A percentile compares a stretch with the other conserved stretches of the same genome.
Evolutionary conservation across 768 basidiomycete genomes (phyloP).

Genomic region (Hypholoma sublateritium): DNA sequence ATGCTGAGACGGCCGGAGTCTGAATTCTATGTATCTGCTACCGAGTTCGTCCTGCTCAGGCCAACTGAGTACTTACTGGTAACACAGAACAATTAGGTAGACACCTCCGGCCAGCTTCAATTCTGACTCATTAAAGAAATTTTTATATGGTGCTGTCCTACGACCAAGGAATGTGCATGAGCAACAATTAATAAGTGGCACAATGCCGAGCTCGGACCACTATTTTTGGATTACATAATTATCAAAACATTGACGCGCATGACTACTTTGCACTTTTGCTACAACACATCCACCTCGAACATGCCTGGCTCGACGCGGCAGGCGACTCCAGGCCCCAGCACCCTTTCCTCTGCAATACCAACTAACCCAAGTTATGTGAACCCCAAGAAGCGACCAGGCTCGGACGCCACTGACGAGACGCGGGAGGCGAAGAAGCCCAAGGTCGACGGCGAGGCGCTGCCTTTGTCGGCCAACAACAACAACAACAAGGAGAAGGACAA

Average conservation of each 20-base stretch:
- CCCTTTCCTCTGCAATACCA: not conserved
- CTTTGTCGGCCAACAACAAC: constrained; percentile 17
- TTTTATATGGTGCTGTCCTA: too few relatives aligned
- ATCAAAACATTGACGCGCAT: not conserved
- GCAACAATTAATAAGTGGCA: too few relatives aligned
- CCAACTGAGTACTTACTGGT: too few relatives aligned
- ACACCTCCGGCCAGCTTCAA: too few relatives aligned
- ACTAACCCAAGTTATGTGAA: constrained; percentile 21
- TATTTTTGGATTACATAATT: not conserved
- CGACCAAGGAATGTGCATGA: too few relatives aligned
- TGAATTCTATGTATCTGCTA: too few relatives aligned
- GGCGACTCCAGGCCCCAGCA: constrained; percentile 32
- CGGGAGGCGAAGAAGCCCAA: constrained; percentile 31
- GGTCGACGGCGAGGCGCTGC: constrained; percentile 20
- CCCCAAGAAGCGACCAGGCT: constrained; percentile 31
- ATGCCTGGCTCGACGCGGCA: constrained; percentile 31
- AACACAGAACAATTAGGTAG: too few relatives aligned
- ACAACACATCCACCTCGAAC: constrained; percentile 7
- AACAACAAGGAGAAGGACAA: constrained; percentile 38
- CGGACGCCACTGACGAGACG: constrained; percentile 25
- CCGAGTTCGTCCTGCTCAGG: too few relatives aligned
- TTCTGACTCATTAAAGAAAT: too few relatives aligned
- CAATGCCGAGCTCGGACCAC: not conserved
- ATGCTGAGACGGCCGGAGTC: too few relatives aligned
- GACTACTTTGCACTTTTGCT: not conserved